Evolutionary conservation across 257 asterid genomes (phyloP).

Genomic region (Phtheirospermum japonicum): DNA sequence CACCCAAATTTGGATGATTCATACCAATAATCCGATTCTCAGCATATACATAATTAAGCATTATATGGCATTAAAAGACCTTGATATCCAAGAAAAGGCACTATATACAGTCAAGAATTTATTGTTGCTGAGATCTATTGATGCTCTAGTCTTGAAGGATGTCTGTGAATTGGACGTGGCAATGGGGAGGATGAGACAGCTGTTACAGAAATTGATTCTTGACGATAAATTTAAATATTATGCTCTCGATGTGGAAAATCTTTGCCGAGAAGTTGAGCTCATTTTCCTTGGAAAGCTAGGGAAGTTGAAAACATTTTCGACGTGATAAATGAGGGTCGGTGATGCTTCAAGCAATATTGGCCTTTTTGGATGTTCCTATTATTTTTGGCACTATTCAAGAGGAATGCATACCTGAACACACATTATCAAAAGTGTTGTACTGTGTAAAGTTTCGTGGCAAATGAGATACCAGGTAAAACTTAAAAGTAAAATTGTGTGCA

Average conservation of each 20-base stretch:
- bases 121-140: conserved; percentile 46
- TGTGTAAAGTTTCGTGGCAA: not conserved
- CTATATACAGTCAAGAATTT: conserved; percentile 64
- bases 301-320: conserved; percentile 39
- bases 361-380: not conserved
- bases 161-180: conserved; percentile 52
- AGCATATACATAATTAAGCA: not conserved
- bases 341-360: not conserved
- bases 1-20: conserved; percentile 17
- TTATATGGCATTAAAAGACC: no score
- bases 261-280: conserved; percentile 61
- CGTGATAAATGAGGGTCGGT: no score
- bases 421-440: not conserved
- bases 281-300: conserved; percentile 47
- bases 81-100: no score
- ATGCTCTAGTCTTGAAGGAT: conserved; percentile 55
- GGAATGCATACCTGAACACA: not conserved
- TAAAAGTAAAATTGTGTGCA: no score
- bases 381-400: not conserved
- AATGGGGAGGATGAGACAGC: conserved; percentile 45
- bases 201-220: conserved; percentile 43
- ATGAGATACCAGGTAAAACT: not conserved
- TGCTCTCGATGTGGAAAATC: conserved; percentile 59
- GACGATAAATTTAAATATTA: conserved; percentile 50
- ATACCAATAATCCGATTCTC: conserved; percentile 1